A percentile compares a stretch with the other conserved stretches of the same genome.
Conservation (phyloP, 2,329 filamentous ascomycete species). For the Colletotrichum nymphaeae region DNA sequence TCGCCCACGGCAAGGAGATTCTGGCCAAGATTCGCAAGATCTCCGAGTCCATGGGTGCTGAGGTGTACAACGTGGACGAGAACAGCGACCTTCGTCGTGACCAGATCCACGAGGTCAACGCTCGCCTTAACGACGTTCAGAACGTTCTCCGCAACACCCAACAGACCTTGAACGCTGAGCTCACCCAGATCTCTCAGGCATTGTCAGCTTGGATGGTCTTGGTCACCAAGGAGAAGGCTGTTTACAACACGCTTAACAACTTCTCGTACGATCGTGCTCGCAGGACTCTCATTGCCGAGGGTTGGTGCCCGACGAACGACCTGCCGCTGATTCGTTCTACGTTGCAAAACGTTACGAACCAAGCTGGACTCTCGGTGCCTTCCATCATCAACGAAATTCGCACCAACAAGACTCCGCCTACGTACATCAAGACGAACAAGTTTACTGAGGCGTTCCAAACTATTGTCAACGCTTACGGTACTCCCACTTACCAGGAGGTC, state of each 20-base stretch:
- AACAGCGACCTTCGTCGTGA: slow-evolving; percentile 95
- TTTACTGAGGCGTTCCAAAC: slow-evolving; percentile 99
- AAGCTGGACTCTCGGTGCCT: slow-evolving; percentile 94
- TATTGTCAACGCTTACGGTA: slow-evolving; percentile 98
- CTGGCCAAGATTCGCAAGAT: slow-evolving; percentile 99
- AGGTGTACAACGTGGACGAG: slow-evolving; percentile 97
- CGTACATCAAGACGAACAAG: slow-evolving; percentile 97
- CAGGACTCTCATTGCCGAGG: slow-evolving; percentile 96
- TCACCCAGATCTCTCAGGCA: slow-evolving; percentile 92
- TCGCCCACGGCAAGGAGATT: slow-evolving; percentile 98
- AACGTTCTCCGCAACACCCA: slow-evolving; percentile 97
- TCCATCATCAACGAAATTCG: slow-evolving; percentile 98
- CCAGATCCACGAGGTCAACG: slow-evolving; percentile 98
- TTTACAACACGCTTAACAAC: slow-evolving; percentile 93
- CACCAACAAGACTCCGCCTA: slow-evolving; percentile 97
- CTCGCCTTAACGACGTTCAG: slow-evolving; percentile 87
- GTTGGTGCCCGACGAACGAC: slow-evolving; percentile 95
- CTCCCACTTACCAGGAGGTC: slow-evolving; percentile 95
- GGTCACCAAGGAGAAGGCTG: slow-evolving; percentile 97
- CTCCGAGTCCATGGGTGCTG: slow-evolving; percentile 94
- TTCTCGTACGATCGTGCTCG: slow-evolving; percentile 97
- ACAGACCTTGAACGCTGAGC: slow-evolving; percentile 90
- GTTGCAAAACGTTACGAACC: slow-evolving; percentile 95
- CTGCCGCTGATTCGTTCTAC: slow-evolving; percentile 91
- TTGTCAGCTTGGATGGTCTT: slow-evolving; percentile 98